A percentile compares a stretch with the other conserved stretches of the same genome.
phyloP scores from a whole-genome alignment of 768 basidiomycete genomes.

The Lentinula detonsa region DNA sequence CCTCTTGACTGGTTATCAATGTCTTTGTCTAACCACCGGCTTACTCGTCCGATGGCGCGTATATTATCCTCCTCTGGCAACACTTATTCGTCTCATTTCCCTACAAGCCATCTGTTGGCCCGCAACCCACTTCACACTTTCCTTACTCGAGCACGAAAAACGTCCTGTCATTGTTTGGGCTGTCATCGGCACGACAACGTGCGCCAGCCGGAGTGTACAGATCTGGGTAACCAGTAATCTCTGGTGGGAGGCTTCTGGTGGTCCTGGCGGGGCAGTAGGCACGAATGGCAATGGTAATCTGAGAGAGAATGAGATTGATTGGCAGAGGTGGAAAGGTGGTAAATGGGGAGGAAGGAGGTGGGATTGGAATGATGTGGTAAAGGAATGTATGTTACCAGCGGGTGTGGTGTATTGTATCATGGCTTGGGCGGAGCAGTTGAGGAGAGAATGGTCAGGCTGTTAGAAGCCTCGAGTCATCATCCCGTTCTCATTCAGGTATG shows the following conservation, averaged over 20 bases:
- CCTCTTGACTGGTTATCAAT: constrained; percentile 84
- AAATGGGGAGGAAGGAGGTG: constrained; percentile 60
- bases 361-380: constrained; percentile 74
- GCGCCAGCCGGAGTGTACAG: constrained; percentile 75
- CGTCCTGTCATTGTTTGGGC: constrained; percentile 90
- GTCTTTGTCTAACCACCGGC: constrained; percentile 81
- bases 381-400: constrained; percentile 69
- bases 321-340: constrained; percentile 39
- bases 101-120: constrained; percentile 97
- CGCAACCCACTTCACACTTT: constrained; percentile 80
- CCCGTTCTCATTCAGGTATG: neutral
- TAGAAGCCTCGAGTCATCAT: constrained; percentile 1
- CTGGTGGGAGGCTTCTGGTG: constrained; percentile 35
- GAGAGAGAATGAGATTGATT: constrained; percentile 19
- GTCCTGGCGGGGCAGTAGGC: constrained; percentile 16
- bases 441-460: constrained; percentile 36
- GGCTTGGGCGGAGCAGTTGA: constrained; percentile 63
- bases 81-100: constrained; percentile 86
- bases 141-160: constrained; percentile 57
- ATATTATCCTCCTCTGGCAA: constrained; percentile 84
- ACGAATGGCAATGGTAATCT: constrained; percentile 7
- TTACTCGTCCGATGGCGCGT: constrained; percentile 85
- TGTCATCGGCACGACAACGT: constrained; percentile 84
- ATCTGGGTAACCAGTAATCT: constrained; percentile 97
- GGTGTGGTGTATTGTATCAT: constrained; percentile 72